phyloP scores from a whole-genome alignment of 768 basidiomycete species.

The Suillus subalutaceus region DNA sequence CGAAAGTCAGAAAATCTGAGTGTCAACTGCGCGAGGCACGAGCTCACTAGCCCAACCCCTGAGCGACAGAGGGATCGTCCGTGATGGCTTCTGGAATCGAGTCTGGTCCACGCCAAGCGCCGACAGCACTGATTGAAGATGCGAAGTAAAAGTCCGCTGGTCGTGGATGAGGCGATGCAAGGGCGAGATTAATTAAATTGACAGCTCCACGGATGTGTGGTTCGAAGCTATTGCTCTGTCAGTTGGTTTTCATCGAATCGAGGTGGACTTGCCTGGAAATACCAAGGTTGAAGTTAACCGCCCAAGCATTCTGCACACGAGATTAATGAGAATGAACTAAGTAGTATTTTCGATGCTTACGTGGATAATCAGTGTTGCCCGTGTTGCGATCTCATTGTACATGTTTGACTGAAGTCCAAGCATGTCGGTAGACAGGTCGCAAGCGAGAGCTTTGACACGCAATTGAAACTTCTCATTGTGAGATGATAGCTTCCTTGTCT shows the following conservation, averaged over 20 bases:
- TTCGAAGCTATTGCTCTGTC: constrained; percentile 36
- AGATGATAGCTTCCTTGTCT: constrained; percentile 34
- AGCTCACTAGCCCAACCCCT: constrained; percentile 36
- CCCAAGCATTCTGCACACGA: constrained; percentile 52
- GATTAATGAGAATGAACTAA: not conserved
- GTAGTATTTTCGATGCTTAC: constrained; percentile 22
- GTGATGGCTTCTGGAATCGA: constrained; percentile 27
- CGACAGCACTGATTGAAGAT: constrained; percentile 46
- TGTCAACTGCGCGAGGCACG: not conserved
- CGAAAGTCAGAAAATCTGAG: not conserved
- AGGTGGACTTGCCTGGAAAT: constrained; percentile 23
- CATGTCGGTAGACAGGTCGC: constrained; percentile 41
- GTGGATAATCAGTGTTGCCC: constrained; percentile 50
- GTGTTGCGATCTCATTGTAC: constrained; percentile 38
- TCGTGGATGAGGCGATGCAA: constrained; percentile 35
- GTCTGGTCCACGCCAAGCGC: constrained; percentile 23
- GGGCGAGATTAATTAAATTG: constrained; percentile 53
- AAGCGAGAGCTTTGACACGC: constrained; percentile 45
- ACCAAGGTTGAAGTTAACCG: constrained; percentile 55
- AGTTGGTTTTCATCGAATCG: not conserved
- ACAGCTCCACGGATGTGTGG: constrained; percentile 50
- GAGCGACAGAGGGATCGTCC: constrained; percentile 29
- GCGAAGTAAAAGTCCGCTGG: constrained; percentile 52
- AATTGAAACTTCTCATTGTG: constrained; percentile 14
- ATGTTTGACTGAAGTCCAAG: constrained; percentile 43